Base-by-base conservation (phyloP, 2,329 filamentous ascomycete genomes). In the Botrytis fabae region DNA sequence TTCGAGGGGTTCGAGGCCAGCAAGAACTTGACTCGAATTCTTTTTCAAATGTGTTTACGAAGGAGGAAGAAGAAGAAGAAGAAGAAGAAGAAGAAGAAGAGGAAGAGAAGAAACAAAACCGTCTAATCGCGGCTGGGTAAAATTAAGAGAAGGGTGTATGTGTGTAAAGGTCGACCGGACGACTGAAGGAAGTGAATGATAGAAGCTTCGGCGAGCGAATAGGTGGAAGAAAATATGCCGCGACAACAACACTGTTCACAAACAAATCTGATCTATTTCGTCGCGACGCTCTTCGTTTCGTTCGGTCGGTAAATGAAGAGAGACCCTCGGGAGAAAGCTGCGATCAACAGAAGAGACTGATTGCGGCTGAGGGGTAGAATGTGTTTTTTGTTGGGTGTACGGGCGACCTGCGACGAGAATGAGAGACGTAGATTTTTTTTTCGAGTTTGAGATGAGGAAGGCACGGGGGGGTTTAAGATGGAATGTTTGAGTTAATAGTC, bases 1-100 rank as follows among this genome's bases (percentile, higher is more conserved):
- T 79, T 78, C 78, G 78, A 80, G 78, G 51, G 78, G 79, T 79
- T 80, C 79, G 79, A 80, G 79, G 74, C 78, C 79, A 81, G 79
- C 79, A 78, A 77, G 78, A 80, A 80, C 79, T 79, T 78, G 76
- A 73, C 48, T 60, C 28, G 60, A 73, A 54, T 28, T 54, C 48
- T 32, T 18, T 28, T 48, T 25, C 18, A 61, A 35, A 69, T 61
- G 35, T 42, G 35, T 48, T 28, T 22, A 46, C 28, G 38, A 40
- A 42, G 46, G 59, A 64, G 20, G 69, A 48, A 22, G 66, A 20
- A 68, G 38, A 35, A 42, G 46, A 44, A 22, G 44, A 63, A 35
- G 69, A 48, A 28, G 66, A 20, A 42, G 46, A 44, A 22, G 44
- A 63, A 35, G 69, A 48, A 28, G 66, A 20, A 68, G 35, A 35